Conservation (phyloP, 768 basidiomycete species). For the Lepiota venenata region DNA sequence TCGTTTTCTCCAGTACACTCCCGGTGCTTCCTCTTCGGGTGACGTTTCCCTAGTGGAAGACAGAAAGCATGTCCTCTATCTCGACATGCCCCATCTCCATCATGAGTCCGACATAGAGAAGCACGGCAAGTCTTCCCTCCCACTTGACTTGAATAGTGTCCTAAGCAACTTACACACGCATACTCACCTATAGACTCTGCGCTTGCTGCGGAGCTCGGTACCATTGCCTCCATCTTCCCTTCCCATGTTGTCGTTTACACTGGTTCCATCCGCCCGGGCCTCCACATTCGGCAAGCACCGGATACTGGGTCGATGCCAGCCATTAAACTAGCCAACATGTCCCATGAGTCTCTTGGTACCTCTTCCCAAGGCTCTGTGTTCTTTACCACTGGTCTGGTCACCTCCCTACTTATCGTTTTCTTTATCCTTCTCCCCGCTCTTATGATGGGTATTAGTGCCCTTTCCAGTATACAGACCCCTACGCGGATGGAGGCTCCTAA, state of each 20-base stretch:
- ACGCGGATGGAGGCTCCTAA: constrained; percentile 60
- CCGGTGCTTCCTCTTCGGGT: constrained; percentile 26
- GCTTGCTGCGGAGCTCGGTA: constrained; percentile 46
- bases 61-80: constrained; percentile 52
- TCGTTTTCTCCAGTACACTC: constrained; percentile 37
- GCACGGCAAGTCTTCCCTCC: constrained; percentile 44
- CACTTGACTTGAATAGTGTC: neutral
- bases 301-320: constrained; percentile 1
- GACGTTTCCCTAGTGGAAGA: constrained; percentile 31
- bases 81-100: constrained; percentile 52
- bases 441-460: constrained; percentile 58
- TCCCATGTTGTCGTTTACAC: constrained; percentile 67
- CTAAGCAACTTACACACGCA: constrained; percentile 12
- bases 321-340: constrained; percentile 44
- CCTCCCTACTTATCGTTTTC: constrained; percentile 56
- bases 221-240: constrained; percentile 45
- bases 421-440: constrained; percentile 69
- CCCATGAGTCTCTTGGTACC: neutral
- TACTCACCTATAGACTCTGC: constrained; percentile 32
- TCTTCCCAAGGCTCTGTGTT: neutral
- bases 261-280: constrained; percentile 40
- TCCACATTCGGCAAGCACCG: constrained; percentile 34
- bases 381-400: constrained; percentile 73
- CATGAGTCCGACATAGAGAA: constrained; percentile 41
- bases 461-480: constrained; percentile 74